Evolutionary conservation across 163 green algal genomes (phyloP).

Genomic region (Chlorella variabilis): DNA sequence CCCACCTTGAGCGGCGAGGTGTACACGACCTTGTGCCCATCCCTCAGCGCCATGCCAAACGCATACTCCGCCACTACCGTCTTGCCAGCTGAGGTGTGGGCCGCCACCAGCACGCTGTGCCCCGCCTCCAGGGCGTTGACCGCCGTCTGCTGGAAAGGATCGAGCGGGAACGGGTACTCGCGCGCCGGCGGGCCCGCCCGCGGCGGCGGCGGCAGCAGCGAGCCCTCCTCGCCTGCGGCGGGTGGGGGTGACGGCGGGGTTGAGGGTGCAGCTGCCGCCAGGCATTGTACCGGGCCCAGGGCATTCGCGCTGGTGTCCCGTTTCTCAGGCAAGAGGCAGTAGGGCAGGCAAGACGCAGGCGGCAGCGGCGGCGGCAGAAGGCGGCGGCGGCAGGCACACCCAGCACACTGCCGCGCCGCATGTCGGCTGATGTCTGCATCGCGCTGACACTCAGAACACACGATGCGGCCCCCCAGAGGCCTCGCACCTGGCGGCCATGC

Average conservation of each 20-base stretch:
- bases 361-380: background rate
- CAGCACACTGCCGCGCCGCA: too few species aligned
- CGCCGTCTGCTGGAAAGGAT: slow-evolving; percentile 94
- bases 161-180: slow-evolving; percentile 92
- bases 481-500: slow-evolving; percentile 66
- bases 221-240: slow-evolving; percentile 38
- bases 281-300: background rate
- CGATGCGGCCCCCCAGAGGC: too few species aligned
- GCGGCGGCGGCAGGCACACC: too few species aligned
- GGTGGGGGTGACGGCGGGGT: background rate
- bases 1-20: slow-evolving; percentile 92
- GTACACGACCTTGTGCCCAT: slow-evolving; percentile 94
- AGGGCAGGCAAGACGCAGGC: background rate
- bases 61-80: slow-evolving; percentile 98
- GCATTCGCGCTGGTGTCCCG: background rate
- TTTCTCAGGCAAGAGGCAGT: too few species aligned
- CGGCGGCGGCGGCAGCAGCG: slow-evolving; percentile 44
- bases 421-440: too few species aligned
- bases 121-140: slow-evolving; percentile 86
- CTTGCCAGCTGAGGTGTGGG: slow-evolving; percentile 98
- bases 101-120: slow-evolving; percentile 90
- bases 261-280: background rate
- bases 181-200: slow-evolving; percentile 62
- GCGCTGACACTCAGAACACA: too few species aligned
- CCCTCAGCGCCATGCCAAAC: slow-evolving; percentile 93